Conservation (phyloP, 2,329 filamentous ascomycete species). For the Ciborinia camelliae region DNA sequence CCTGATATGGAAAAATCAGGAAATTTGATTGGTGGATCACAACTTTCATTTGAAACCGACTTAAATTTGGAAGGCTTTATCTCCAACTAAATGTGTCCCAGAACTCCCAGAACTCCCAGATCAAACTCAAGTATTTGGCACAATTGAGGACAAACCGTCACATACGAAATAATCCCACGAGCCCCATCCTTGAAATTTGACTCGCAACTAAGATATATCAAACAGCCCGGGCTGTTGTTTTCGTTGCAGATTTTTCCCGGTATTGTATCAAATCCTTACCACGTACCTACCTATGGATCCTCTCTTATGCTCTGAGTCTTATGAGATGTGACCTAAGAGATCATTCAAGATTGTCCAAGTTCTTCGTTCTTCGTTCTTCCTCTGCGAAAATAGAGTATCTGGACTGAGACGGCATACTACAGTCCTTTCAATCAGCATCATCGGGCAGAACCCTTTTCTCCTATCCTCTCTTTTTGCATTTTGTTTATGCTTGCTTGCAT, state of each 20-base stretch:
- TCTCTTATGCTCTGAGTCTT: not conserved
- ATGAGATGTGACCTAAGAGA: constrained; percentile 5
- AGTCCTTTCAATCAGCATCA: constrained; percentile 7
- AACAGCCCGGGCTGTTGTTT: constrained; percentile 1
- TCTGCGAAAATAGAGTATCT: not conserved
- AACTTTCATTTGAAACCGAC: constrained; percentile 15
- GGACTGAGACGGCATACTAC: not conserved
- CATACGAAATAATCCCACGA: constrained; percentile 1
- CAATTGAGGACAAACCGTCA: constrained; percentile 12
- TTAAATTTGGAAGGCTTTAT: constrained; percentile 12
- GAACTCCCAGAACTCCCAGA: too few relatives aligned
- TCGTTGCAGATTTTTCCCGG: constrained; percentile 8
- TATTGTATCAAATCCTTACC: not conserved
- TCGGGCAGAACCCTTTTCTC: constrained; percentile 12
- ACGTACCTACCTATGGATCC: not conserved
- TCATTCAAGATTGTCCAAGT: not conserved
- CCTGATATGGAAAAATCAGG: not conserved
- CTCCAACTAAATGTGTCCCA: constrained; percentile 10
- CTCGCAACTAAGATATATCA: not conserved
- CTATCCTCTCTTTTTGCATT: constrained; percentile 13
- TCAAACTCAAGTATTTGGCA: constrained; percentile 2
- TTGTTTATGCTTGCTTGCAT: constrained; percentile 7
- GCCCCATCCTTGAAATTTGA: not conserved
- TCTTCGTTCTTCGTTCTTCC: not conserved
- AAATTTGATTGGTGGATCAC: constrained; percentile 15